phyloP scores from a whole-genome alignment of 495 filamentous ascomycete genomes.

The Xylaria telfairii region DNA sequence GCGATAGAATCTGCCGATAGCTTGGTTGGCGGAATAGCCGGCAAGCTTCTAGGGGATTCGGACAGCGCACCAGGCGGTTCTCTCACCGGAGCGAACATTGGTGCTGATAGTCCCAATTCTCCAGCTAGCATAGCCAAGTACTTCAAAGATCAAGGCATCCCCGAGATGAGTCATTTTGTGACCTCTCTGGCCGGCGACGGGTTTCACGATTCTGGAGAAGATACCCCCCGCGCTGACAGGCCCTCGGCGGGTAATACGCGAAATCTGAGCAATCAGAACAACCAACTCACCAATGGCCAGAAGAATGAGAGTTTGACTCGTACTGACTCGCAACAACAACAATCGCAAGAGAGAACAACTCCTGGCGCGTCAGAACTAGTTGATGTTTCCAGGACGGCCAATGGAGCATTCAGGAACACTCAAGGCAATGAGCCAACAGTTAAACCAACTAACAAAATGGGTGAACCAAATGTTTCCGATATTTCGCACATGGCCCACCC shows the following conservation, averaged over 20 bases:
- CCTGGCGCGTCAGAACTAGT: slow-evolving; percentile 22
- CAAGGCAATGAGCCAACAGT: background rate
- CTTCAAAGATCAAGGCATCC: slow-evolving; percentile 33
- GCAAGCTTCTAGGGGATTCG: slow-evolving; percentile 23
- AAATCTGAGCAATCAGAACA: background rate
- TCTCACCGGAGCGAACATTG: slow-evolving; percentile 9
- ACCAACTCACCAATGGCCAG: background rate
- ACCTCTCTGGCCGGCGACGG: slow-evolving; percentile 25
- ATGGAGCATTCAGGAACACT: slow-evolving; percentile 22
- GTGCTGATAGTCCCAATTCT: slow-evolving; percentile 27
- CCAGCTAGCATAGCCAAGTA: slow-evolving; percentile 34
- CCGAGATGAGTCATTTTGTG: slow-evolving; percentile 37
- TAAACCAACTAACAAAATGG: slow-evolving; percentile 22
- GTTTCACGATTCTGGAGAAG: background rate
- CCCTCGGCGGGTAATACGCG: background rate
- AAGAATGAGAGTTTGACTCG: background rate
- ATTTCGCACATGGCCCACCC: slow-evolving; percentile 29
- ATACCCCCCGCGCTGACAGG: slow-evolving; percentile 4
- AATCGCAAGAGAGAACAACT: background rate
- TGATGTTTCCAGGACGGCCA: slow-evolving; percentile 30
- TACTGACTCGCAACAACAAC: slow-evolving; percentile 27
- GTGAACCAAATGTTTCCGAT: slow-evolving; percentile 29
- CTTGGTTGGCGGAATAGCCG: slow-evolving; percentile 18
- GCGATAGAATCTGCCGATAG: background rate
- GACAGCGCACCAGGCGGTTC: slow-evolving; percentile 4